A percentile compares a stretch with the other conserved stretches of the same genome.
These are phyloP conservation scores for Physcomitrellopsis africana DNA, from an alignment of 225 moss, liverwort and hornwort genomes.

Conservation along the genomic window DNA sequence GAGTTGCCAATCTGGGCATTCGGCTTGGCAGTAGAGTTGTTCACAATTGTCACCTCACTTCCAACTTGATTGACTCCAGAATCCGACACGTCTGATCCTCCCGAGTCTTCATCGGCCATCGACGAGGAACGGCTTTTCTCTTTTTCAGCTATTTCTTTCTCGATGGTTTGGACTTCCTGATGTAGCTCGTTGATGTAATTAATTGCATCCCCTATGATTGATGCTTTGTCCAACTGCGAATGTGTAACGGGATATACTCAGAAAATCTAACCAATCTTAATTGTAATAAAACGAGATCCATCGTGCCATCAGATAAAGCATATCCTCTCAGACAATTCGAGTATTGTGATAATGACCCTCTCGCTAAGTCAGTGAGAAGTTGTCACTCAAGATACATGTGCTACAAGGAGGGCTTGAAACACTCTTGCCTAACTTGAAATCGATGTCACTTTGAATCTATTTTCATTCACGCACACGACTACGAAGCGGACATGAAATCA, in stretches of 20 bases:
- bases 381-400: no score
- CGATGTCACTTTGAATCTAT: no score
- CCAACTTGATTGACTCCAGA: slow-evolving; percentile 2
- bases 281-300: neutral
- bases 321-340: no score
- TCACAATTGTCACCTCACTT: neutral
- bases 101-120: neutral
- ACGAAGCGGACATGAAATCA: no score
- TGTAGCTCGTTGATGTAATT: slow-evolving; percentile 66
- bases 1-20: slow-evolving; percentile 3
- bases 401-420: neutral
- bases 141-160: slow-evolving; percentile 51
- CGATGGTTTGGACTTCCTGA: slow-evolving; percentile 51
- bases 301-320: neutral
- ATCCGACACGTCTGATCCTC: neutral
- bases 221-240: slow-evolving; percentile 70
- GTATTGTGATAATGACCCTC: no score
- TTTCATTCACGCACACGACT: no score
- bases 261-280: neutral
- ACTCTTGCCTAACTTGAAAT: no score
- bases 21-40: neutral
- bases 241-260: neutral
- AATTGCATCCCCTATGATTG: slow-evolving; percentile 68
- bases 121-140: slow-evolving; percentile 24
- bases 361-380: no score